These are phyloP conservation scores for Bremia lactucae DNA, from an alignment of 352 stramenopile species.

Conservation along the genomic window DNA sequence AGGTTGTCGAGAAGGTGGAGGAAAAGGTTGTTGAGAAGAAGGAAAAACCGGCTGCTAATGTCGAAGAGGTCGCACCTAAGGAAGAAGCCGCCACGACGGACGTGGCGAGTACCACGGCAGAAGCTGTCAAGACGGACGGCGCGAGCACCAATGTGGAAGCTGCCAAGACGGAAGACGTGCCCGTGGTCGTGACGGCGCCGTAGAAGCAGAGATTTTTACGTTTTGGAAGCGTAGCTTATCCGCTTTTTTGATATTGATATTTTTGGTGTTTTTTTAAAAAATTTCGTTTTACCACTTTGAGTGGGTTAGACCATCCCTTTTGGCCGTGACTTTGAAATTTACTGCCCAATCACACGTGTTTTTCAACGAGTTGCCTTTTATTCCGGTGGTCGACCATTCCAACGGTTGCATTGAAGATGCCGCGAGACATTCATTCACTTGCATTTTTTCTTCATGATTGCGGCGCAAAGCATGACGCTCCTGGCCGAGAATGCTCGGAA, in stretches of 20 bases:
- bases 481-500: slow-evolving; percentile 24
- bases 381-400: too few species aligned
- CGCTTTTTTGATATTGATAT: too few species aligned
- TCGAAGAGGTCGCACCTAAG: too few species aligned
- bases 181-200: slow-evolving; percentile 8
- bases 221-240: slow-evolving; percentile 11
- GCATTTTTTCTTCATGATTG: slow-evolving; percentile 9
- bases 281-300: too few species aligned
- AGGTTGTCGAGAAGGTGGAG: slow-evolving; percentile 4
- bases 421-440: too few species aligned
- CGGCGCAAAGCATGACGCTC: slow-evolving; percentile 19
- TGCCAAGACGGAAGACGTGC: slow-evolving; percentile 14
- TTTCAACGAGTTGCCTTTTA: too few species aligned
- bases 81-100: slow-evolving; percentile 5
- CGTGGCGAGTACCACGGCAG: slow-evolving; percentile 7
- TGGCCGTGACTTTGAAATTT: too few species aligned
- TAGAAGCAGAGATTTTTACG: slow-evolving; percentile 1
- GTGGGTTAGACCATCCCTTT: too few species aligned
- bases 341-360: too few species aligned
- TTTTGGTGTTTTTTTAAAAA: slow-evolving; percentile 22
- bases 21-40: slow-evolving; percentile 2
- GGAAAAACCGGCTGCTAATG: slow-evolving; percentile 1
- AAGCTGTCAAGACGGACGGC: slow-evolving; percentile 13
- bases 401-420: slow-evolving; percentile 3
- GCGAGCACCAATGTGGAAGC: too few species aligned